Base-by-base conservation (phyloP, 2,329 filamentous ascomycete species). In the Scedosporium boydii region DNA sequence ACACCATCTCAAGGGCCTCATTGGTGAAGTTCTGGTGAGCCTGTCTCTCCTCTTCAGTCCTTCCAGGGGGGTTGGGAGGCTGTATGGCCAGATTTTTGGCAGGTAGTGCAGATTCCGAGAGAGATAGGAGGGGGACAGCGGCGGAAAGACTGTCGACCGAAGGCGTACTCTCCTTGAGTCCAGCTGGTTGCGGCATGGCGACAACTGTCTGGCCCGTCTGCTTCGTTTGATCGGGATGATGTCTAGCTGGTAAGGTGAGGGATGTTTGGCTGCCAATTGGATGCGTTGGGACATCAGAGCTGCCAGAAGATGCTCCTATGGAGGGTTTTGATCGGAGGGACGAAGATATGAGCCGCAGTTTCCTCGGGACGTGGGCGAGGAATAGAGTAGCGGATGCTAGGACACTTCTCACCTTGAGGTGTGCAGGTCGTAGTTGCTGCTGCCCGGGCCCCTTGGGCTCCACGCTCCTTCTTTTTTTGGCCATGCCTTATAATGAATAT, bases 1-100 rank as follows among this genome's bases (percentile, higher is more conserved):
- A 69, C 77, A 93, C 90, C 91, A 96, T 96, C 67, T 87, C 82
- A 67, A 97, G 82, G 65, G 93, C 93, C 73, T 93, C 88, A 68
- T 87, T 84, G 85, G 96, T 96, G 76, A 92, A 96, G 53, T 71
- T 73, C 63, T 80, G 74, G 66, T 84, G 81, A 23, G 77, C 70
- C 38, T 72, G 73, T 61, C 72, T 73, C 65, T 81, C 78, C 18
- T 67, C 65, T 6, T 62, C 61, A 5, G 59, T 63, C 7, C 64
- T 55, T 10, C 60, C 62, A 10, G 65, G 64, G 56, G 63, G 63
- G 14, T 62, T 63, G 27, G 65, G 59, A 3, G 60, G 60, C 18
- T 58, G 51, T 23, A 62, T 62, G 53, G 34, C 60, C 12, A 62
- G 44, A 26, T 62, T 62, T 51, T 58, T 62, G 16, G 21, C 18